Evolutionary conservation across 1,284 basidiomycete genomes (phyloP), one percentile per base, ranked within the genome.

Genomic region (Ganoderma leucocontextum): DNA sequence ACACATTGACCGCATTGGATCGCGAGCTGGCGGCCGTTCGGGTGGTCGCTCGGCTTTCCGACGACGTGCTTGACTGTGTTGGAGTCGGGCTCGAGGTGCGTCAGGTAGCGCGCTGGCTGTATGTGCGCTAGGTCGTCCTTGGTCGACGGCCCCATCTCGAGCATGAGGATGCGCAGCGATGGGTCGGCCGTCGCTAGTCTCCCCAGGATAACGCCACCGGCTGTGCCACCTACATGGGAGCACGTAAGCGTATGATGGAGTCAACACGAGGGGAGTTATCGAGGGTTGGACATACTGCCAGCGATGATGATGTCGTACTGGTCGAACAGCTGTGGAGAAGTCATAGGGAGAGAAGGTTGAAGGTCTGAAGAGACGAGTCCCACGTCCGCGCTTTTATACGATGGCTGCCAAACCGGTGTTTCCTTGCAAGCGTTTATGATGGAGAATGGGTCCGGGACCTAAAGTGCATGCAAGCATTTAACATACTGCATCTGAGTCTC

Each of bases 241-340:
- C 8, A 9, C 7, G 38, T 22, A 4, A 19, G 52, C 10, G 49
- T 29, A 29, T 29, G 29, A 29, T 25, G 29, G 2, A 25, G 0
- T 38, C 12, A 10, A 10, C 4, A 22, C 5, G 19, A 36, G 8
- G 57, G 61, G 29, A 10, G 12, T 13, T 52, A 5, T 25, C 22
- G 36, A 39, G n/a, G 57, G 33, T 52, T 47, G 49, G 60, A 71
- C 80, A 55, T 60, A 82, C 85, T 85, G 68, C 85, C 85, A 39
- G 82, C 85, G 69, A 86, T 82, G 63, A 86, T 81, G 39, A 86
- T 81, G 69, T 86, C 85, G 74, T 81, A 85, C 35, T 75, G 75
- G 49, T 42, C 58, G 22, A 52, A 38, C 9, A 59, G 33, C 17
- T 59, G 57, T 39, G 17, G 10, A 19, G 57, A 13, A 5, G 35